Percentiles rank a stretch among this genome's conserved stretches.
Evolutionary conservation across 2,329 filamentous ascomycete species (phyloP).

Genomic region (Xylaria polymorpha): DNA sequence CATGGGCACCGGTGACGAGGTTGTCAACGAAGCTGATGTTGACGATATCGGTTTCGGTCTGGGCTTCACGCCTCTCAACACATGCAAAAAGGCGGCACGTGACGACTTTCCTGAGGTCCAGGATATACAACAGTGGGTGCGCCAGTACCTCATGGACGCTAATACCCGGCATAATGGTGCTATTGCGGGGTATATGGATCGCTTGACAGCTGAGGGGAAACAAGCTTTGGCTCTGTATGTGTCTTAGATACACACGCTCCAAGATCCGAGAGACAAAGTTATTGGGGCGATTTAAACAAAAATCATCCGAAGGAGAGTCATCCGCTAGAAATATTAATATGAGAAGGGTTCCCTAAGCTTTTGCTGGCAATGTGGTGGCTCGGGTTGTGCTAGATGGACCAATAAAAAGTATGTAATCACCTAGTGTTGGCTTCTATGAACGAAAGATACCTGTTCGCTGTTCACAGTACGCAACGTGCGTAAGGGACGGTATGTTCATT

Average conservation of each 20-base stretch:
- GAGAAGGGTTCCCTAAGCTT: not conserved
- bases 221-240: constrained; percentile 65
- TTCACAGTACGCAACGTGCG: not conserved
- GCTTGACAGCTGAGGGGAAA: constrained; percentile 72
- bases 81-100: constrained; percentile 77
- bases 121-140: constrained; percentile 86
- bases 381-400: constrained; percentile 2
- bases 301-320: not conserved
- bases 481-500: constrained; percentile 12
- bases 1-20: constrained; percentile 74
- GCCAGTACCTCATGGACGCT: constrained; percentile 79
- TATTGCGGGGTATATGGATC: constrained; percentile 77
- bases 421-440: not conserved
- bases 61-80: constrained; percentile 93
- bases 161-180: constrained; percentile 78
- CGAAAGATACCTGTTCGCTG: not conserved
- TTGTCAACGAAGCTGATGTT: constrained; percentile 87
- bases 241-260: constrained; percentile 32
- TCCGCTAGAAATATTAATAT: not conserved
- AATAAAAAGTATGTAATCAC: constrained; percentile 11
- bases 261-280: not conserved
- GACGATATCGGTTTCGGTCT: constrained; percentile 96
- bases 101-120: constrained; percentile 90
- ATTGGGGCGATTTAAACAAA: constrained; percentile 4
- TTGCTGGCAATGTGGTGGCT: constrained; percentile 7